phyloP scores from a whole-genome alignment of 1,139 yeast species.

The Citeromyces hawaiiensis region DNA sequence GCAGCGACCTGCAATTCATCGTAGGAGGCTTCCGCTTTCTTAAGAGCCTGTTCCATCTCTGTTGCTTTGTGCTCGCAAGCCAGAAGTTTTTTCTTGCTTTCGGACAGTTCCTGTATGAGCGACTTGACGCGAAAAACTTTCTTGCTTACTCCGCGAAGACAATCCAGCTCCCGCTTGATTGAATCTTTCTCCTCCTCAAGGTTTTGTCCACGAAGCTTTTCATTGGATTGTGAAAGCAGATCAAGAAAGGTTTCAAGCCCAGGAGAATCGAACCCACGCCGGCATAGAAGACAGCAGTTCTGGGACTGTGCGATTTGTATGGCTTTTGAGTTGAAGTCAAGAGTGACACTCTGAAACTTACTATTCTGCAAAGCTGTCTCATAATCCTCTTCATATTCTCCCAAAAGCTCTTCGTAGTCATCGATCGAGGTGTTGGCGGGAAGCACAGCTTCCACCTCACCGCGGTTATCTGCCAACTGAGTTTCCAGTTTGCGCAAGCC shows the following conservation, averaged over 20 bases:
- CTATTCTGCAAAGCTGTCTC: constrained; percentile 44
- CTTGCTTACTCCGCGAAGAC: constrained; percentile 9
- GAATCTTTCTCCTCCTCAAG: constrained; percentile 9
- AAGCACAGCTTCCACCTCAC: constrained; percentile 7
- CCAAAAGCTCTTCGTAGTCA: constrained; percentile 32
- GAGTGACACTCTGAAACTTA: constrained; percentile 53
- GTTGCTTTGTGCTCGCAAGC: not conserved
- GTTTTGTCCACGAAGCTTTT: constrained; percentile 11
- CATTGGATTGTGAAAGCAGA: constrained; percentile 6
- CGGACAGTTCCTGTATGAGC: constrained; percentile 1
- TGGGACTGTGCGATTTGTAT: constrained; percentile 41
- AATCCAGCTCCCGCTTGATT: constrained; percentile 12
- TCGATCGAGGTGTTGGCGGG: constrained; percentile 33
- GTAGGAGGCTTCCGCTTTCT: not conserved
- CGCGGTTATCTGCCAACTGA: constrained; percentile 9
- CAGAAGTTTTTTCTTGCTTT: constrained; percentile 3
- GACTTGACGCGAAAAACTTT: constrained; percentile 8
- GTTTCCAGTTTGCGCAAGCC: constrained; percentile 8
- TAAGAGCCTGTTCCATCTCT: not conserved
- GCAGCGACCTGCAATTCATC: not conserved
- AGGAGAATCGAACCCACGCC: constrained; percentile 37
- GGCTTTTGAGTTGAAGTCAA: constrained; percentile 52
- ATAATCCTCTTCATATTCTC: constrained; percentile 49
- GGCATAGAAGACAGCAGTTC: constrained; percentile 53
- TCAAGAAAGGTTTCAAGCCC: constrained; percentile 10